Base-by-base conservation (phyloP, 148 eudicot species). In the Persicaria maculosa region DNA sequence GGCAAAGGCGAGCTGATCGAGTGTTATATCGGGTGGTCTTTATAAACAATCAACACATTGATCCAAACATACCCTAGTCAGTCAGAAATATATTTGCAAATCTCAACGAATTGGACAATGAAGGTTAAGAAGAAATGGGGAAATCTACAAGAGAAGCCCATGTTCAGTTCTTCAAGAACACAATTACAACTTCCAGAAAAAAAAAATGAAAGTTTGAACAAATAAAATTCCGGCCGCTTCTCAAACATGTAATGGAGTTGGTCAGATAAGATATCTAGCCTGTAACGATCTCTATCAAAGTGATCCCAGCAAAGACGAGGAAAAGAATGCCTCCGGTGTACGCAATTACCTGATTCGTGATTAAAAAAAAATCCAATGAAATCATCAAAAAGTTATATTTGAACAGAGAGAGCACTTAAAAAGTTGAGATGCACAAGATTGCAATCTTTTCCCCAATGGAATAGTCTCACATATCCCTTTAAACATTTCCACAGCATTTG, bases 321-420 rank as follows among this genome's bases (percentile, higher is more conserved):
- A 95, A 92, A 74, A 95, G 94, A 78, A 85, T 76, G 58, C 94
- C 97, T 72, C 99, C 99, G 61, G 82, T 79, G 69, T 95, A 92
- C 55, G 99, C 86, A 76, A 89, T 88, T 20, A 85, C 90, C 98
- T 95, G 89, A 14, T 17, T 36, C 46, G 19, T 4, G 8, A 31
- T 31, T 1, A 31, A 72, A 73, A 36, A 67, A 76, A 19, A 50
- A 73, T 31, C 1, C 15, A 36, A 6, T 4, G 19, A 65, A 10
- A 36, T 22, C 47, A 40, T 12, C 52, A 48, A 48, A 12, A 48
- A 48, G 50, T 8, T 48, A 48, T 12, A 6, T 48, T 48, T 48
- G 1, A 48, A 36, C 45, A 65, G 70, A 14, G 17, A 65, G 8
- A 10, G 25, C 68, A 62, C 15, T 44, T 9, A 25, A 62, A 25